A percentile compares a stretch with the other conserved stretches of the same genome.
phyloP scores from a whole-genome alignment of 352 stramenopile species.

The Pythium monospermum region DNA sequence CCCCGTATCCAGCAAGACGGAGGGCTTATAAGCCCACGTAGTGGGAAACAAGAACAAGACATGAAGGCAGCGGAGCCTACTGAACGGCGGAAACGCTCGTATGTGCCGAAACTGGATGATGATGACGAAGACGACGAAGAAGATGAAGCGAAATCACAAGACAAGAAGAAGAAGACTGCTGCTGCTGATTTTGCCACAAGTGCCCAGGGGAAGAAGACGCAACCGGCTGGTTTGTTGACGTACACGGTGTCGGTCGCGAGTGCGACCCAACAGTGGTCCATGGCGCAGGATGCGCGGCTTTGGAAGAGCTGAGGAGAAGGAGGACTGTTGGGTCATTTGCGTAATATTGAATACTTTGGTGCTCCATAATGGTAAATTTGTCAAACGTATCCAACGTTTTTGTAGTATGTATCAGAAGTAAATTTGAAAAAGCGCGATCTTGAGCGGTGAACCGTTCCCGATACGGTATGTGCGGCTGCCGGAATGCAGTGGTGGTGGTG shows the following conservation, averaged over 20 bases:
- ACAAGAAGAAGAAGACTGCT: too few relatives aligned
- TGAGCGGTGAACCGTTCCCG: neutral
- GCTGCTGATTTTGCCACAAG: too few relatives aligned
- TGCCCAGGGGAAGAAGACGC: too few relatives aligned
- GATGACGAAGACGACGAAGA: constrained; percentile 20
- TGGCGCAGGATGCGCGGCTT: constrained; percentile 38
- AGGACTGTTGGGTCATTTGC: too few relatives aligned
- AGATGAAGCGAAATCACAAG: too few relatives aligned
- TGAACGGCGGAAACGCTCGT: constrained; percentile 12
- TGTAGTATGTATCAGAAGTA: neutral
- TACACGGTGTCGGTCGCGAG: constrained; percentile 34
- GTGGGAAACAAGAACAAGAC: neutral
- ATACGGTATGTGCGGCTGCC: neutral
- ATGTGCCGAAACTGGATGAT: constrained; percentile 21
- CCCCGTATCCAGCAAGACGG: constrained; percentile 22
- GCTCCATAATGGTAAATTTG: neutral
- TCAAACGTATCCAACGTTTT: neutral
- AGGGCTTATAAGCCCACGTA: neutral
- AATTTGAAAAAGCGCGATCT: too few relatives aligned
- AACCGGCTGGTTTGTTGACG: constrained; percentile 3
- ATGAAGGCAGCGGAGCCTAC: too few relatives aligned
- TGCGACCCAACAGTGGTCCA: constrained; percentile 41
- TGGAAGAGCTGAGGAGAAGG: too few relatives aligned
- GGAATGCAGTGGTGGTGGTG: too few relatives aligned
- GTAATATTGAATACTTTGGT: too few relatives aligned